A percentile compares a stretch with the other conserved stretches of the same genome.
Evolutionary conservation across 352 stramenopile genomes (phyloP).

Genomic region (Pythium guiyangense): DNA sequence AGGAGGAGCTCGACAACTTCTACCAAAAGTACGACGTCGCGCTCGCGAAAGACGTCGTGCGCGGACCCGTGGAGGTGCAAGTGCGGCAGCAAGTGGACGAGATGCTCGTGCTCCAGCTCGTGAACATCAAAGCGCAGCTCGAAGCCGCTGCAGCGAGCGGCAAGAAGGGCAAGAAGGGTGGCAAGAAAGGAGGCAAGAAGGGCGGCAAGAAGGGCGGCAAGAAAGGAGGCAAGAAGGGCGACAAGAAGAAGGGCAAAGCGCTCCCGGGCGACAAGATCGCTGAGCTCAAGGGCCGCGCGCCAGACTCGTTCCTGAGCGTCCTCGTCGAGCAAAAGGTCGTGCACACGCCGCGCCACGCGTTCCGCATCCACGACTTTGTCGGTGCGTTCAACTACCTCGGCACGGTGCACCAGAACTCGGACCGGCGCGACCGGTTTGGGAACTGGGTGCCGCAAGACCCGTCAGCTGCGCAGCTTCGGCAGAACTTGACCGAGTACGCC

Average conservation of each 20-base stretch:
- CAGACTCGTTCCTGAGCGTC: slow-evolving; percentile 87
- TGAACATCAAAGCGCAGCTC: slow-evolving; percentile 92
- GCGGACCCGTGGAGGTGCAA: slow-evolving; percentile 80
- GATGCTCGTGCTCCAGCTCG: slow-evolving; percentile 91
- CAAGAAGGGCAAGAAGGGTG: slow-evolving; percentile 76
- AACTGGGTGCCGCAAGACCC: slow-evolving; percentile 91
- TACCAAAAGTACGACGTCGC: slow-evolving; percentile 92
- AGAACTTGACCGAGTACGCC: slow-evolving; percentile 88
- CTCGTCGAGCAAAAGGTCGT: slow-evolving; percentile 90
- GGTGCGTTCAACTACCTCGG: slow-evolving; percentile 91
- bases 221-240: slow-evolving; percentile 71
- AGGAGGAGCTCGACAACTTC: slow-evolving; percentile 89
- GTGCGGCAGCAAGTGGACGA: slow-evolving; percentile 91
- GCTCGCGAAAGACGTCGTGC: slow-evolving; percentile 88
- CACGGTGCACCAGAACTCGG: slow-evolving; percentile 59
- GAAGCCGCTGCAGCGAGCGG: slow-evolving; percentile 51
- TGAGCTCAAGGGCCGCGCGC: slow-evolving; percentile 86
- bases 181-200: slow-evolving; percentile 54
- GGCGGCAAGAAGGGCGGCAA: slow-evolving; percentile 73
- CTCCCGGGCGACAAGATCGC: slow-evolving; percentile 90
- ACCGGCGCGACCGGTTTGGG: slow-evolving; percentile 58
- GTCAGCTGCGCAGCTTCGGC: slow-evolving; percentile 88
- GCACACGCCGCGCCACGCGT: slow-evolving; percentile 34
- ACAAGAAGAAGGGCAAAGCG: slow-evolving; percentile 53
- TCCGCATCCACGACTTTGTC: slow-evolving; percentile 77